phyloP scores from a whole-genome alignment of 2,329 filamentous ascomycete genomes.

The Tolypocladium inflatum region DNA sequence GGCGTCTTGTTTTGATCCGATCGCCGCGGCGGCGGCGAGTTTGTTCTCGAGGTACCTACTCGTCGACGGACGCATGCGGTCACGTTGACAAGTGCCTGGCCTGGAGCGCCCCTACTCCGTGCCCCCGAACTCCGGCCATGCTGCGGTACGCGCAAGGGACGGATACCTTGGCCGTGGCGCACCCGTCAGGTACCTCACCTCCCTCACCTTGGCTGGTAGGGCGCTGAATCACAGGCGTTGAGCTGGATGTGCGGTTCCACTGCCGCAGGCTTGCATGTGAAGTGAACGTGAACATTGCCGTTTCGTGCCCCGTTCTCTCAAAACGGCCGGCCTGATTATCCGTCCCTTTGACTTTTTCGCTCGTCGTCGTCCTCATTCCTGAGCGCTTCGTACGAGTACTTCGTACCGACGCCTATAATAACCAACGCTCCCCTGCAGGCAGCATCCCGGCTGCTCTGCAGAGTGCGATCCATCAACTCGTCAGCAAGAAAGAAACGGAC shows the following conservation, averaged over 20 bases:
- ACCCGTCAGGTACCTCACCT: background rate
- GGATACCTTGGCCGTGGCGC: background rate
- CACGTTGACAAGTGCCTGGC: background rate
- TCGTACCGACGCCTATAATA: background rate
- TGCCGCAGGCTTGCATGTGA: background rate
- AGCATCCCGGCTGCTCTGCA: background rate
- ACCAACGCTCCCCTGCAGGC: background rate
- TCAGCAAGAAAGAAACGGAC: background rate
- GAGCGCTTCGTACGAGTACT: too few species aligned
- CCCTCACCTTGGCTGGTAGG: background rate
- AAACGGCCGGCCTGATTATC: background rate
- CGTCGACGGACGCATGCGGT: background rate
- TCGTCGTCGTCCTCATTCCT: background rate
- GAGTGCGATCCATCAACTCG: background rate
- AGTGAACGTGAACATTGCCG: background rate
- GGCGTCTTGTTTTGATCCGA: background rate
- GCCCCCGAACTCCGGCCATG: background rate
- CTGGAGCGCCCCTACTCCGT: too few species aligned
- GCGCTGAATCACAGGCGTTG: background rate
- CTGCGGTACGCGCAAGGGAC: background rate
- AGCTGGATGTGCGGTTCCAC: background rate
- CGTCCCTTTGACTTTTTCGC: background rate
- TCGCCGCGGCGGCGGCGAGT: background rate
- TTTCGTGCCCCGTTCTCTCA: background rate
- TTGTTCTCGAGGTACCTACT: background rate